Percentiles rank a stretch among this genome's conserved stretches.
Evolutionary conservation across 2,329 filamentous ascomycete genomes (phyloP).

Genomic region (Calonectria ilicicola): DNA sequence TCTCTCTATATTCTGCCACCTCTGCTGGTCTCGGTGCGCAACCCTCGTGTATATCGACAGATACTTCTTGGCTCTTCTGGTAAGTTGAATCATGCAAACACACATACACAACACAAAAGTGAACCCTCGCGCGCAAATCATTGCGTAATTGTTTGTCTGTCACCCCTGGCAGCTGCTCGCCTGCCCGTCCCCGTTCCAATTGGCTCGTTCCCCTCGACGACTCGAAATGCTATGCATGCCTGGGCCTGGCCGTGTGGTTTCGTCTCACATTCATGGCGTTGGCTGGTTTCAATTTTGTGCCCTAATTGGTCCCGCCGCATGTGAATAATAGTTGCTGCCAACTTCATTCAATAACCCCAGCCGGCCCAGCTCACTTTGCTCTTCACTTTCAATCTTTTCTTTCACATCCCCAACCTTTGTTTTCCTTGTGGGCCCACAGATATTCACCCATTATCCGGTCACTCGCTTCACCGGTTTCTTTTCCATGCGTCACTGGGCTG

Average conservation of each 20-base stretch:
- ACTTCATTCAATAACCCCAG: slow-evolving; percentile 1
- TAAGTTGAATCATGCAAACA: slow-evolving; percentile 7
- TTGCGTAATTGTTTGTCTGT: background rate
- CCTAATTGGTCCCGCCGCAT: background rate
- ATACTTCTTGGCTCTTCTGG: background rate
- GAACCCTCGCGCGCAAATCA: background rate
- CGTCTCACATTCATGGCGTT: background rate
- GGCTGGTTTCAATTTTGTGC: background rate
- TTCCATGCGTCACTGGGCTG: background rate
- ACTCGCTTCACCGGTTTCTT: background rate
- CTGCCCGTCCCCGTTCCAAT: background rate
- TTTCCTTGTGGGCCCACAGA: slow-evolving; percentile 12
- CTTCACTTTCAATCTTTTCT: slow-evolving; percentile 10
- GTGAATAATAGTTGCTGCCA: background rate
- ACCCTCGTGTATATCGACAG: background rate
- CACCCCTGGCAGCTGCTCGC: background rate
- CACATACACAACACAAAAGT: too few relatives aligned
- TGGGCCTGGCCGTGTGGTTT: slow-evolving; percentile 10
- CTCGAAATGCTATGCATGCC: slow-evolving; percentile 8
- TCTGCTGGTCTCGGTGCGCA: slow-evolving; percentile 19
- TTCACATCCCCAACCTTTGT: slow-evolving; percentile 4
- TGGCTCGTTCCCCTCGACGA: background rate
- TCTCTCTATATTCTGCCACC: slow-evolving; percentile 10
- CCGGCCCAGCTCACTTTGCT: slow-evolving; percentile 8
- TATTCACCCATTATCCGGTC: slow-evolving; percentile 11